Percentiles rank a stretch among this genome's conserved stretches.
These are phyloP conservation scores for Tulasnella sp. DNA, from an alignment of 768 basidiomycete species.

Conservation along the genomic window DNA sequence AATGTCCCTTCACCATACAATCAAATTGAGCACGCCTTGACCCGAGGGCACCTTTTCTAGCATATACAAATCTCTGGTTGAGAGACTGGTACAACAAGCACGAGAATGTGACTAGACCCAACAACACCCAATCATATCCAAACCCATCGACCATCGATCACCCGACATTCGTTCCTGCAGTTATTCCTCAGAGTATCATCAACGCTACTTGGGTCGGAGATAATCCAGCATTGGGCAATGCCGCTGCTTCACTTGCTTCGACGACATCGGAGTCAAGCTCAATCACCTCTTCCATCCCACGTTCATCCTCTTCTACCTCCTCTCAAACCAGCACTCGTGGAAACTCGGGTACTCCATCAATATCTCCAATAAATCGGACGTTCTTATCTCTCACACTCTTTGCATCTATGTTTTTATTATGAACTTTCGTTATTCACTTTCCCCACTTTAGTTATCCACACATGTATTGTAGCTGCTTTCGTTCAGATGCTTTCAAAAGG, in stretches of 20 bases:
- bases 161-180: neutral
- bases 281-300: neutral
- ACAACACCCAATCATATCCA: neutral
- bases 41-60: neutral
- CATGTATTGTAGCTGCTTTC: no score
- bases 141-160: neutral
- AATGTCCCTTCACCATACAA: neutral
- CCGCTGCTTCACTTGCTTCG: neutral
- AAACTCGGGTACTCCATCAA: neutral
- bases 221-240: no score
- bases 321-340: neutral
- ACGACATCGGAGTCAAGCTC: neutral
- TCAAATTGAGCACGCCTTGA: neutral
- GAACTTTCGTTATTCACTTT: no score
- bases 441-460: no score
- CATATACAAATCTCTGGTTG: constrained; percentile 4
- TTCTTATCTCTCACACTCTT: neutral
- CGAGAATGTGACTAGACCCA: constrained; percentile 7
- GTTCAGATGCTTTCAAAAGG: no score
- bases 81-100: constrained; percentile 7
- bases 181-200: neutral
- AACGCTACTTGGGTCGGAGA: neutral
- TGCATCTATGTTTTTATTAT: neutral
- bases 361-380: neutral
- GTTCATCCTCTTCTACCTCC: neutral